Conservation (phyloP, 208 protist genomes). For the Trypanosoma avium region DNA sequence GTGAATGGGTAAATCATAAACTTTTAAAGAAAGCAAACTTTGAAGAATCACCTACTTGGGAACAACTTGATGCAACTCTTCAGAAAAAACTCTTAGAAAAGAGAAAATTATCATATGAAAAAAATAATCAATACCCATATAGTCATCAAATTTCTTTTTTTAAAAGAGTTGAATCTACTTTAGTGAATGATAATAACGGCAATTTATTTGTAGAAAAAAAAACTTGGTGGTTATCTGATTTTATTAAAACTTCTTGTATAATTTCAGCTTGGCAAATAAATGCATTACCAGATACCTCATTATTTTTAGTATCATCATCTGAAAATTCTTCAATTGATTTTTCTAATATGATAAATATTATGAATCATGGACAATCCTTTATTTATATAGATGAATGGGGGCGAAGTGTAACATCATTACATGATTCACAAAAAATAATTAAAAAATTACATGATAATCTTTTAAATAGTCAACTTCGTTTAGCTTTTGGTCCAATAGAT, state of each 20-base stretch:
- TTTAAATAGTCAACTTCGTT: conserved; percentile 4
- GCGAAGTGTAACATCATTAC: conserved; percentile 9
- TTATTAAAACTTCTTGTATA: conserved; percentile 36
- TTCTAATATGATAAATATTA: background rate
- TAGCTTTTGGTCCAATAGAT: conserved; percentile 16
- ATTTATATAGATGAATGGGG: conserved; percentile 23
- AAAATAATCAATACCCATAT: background rate
- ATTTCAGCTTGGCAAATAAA: conserved; percentile 36
- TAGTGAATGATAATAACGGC: background rate
- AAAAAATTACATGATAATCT: conserved; percentile 9
- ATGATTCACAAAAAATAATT: background rate
- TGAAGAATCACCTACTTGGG: conserved; percentile 14
- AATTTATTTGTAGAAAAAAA: background rate
- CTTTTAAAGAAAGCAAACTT: conserved; percentile 4
- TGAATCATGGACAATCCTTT: conserved; percentile 12
- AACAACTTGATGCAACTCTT: conserved; percentile 3
- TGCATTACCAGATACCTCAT: background rate
- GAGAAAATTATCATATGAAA: background rate
- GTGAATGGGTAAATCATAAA: conserved; percentile 18
- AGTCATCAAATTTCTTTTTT: conserved; percentile 1
- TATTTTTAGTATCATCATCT: conserved; percentile 1
- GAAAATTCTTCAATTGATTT: background rate
- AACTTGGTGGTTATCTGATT: conserved; percentile 46
- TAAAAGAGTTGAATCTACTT: background rate
- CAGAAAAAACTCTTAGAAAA: conserved; percentile 8